Evolutionary conservation across 192 early-diverging fungal genomes (phyloP), one percentile per base, ranked within the genome.

Genomic region (Gonapodya prolifera): DNA sequence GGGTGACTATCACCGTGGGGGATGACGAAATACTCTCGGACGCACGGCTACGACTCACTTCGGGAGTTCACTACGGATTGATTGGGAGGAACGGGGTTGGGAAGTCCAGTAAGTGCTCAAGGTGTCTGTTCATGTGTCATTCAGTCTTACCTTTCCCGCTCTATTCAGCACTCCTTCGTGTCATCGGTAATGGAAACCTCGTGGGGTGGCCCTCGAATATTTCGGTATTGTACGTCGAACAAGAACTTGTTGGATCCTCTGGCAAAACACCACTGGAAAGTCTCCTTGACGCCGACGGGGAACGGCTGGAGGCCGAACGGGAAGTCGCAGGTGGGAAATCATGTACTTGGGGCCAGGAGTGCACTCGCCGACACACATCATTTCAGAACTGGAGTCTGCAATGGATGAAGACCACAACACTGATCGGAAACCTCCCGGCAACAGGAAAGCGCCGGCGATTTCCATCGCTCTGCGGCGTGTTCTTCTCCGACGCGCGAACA

Each of bases 161-260:
- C n/a, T n/a, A n/a, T n/a, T n/a, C n/a, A 81, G 84, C 87, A 1
- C 80, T 94, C 16, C 81, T 94, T 61, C 84, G 87, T 75, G 80
- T 85, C 32, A 87, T 93, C 31, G 92, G 86, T 2, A 77, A 91
- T 33, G 85, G 86, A 8, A 77, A 83, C 13, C 77, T 97, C 23
- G 85, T 94, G 30, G 96, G 96, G 0, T 91, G 94, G 34, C 95
- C 96, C 0, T 85, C 88, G 35, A 95, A 95, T 81, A 80, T 96
- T 75, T 81, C 86, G 35, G 90, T 93, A 1, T 83, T 95, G 30
- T 92, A 94, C 79, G 90, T 97, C 76, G 90, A 92, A 78, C 95
- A 96, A 80, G 81, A 36, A 87, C 81, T 75, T 86, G 91, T 0
- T 33, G 75, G 30, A 13, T n/a, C 18, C 34, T 16, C 2, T 13